Conservation (phyloP, 352 stramenopile species). For the Elongisporangium senticosum region DNA sequence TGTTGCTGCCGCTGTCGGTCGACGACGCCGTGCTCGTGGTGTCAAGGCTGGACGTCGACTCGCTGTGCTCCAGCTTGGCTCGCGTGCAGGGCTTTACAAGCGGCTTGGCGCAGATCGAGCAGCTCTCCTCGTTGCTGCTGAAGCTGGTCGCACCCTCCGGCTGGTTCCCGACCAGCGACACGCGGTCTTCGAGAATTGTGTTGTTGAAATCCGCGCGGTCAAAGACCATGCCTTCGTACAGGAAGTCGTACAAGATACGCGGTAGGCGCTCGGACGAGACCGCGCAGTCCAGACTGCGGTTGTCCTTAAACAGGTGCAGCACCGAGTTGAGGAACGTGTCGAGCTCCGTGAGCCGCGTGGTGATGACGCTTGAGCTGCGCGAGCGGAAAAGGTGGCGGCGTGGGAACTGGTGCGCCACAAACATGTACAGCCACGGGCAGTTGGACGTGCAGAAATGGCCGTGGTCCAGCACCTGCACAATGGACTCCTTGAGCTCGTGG, state of each 20-base stretch:
- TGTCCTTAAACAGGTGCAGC: conserved; percentile 52
- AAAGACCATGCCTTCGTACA: conserved; percentile 82
- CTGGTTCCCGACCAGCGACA: conserved; percentile 24
- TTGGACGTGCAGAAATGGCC: conserved; percentile 77
- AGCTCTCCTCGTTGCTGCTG: conserved; percentile 35
- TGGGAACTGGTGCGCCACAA: conserved; percentile 70
- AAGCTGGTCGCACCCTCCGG: conserved; percentile 26
- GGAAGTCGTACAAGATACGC: conserved; percentile 70
- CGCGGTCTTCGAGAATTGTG: conserved; percentile 43
- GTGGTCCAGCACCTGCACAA: conserved; percentile 56
- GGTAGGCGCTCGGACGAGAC: conserved; percentile 56
- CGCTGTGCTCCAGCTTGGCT: conserved; percentile 32
- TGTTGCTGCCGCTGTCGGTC: conserved; percentile 2
- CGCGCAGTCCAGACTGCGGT: conserved; percentile 50
- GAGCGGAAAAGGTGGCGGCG: conserved; percentile 69
- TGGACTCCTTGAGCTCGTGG: conserved; percentile 65
- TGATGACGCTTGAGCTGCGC: conserved; percentile 58
- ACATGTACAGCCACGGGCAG: conserved; percentile 85
- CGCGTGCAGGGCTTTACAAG: conserved; percentile 24
- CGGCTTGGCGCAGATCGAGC: conserved; percentile 50
- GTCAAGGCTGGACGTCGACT: conserved; percentile 15
- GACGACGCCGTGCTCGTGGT: conserved; percentile 19
- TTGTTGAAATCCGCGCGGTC: conserved; percentile 60
- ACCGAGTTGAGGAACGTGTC: conserved; percentile 66
- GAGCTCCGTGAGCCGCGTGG: conserved; percentile 46